Percentiles rank a stretch among this genome's conserved stretches.
Evolutionary conservation across 331 rosid species (phyloP).

Genomic region (Prunus yedoensis): DNA sequence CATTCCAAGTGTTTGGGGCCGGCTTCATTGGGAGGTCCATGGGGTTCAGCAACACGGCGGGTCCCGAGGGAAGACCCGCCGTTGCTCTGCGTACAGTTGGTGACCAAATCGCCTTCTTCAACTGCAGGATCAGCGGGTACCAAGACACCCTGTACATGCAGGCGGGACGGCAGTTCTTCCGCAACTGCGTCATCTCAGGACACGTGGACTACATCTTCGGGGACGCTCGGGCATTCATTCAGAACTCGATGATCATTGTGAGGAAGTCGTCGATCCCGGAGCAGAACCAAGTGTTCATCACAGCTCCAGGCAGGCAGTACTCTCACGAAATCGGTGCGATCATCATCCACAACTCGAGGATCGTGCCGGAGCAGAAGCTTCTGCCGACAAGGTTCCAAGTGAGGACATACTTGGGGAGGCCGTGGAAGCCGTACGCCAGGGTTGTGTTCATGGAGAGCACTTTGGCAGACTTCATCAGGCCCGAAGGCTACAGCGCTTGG

Average conservation of each 20-base stretch:
- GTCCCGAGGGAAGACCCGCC: slow-evolving; percentile 38
- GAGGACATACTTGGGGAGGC: slow-evolving; percentile 48
- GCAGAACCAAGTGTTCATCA: slow-evolving; percentile 38
- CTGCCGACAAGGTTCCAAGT: slow-evolving; percentile 10
- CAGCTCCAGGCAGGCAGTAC: slow-evolving; percentile 21
- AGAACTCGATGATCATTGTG: slow-evolving; percentile 37
- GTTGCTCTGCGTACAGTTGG: slow-evolving; percentile 47
- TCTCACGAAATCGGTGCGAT: slow-evolving; percentile 21
- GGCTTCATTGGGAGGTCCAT: slow-evolving; percentile 38
- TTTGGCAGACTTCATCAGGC: slow-evolving; percentile 36
- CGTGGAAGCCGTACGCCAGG: slow-evolving; percentile 49
- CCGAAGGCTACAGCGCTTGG: slow-evolving; percentile 44
- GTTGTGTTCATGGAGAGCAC: slow-evolving; percentile 41
- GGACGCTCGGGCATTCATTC: slow-evolving; percentile 29
- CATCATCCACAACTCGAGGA: slow-evolving; percentile 41
- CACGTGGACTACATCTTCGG: slow-evolving; percentile 55
- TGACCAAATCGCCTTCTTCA: slow-evolving; percentile 27
- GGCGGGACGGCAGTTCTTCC: slow-evolving; percentile 37
- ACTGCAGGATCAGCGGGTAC: slow-evolving; percentile 35
- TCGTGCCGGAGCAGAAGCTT: slow-evolving; percentile 31
- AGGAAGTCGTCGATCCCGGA: slow-evolving; percentile 31
- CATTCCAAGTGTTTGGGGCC: neutral
- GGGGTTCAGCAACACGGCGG: slow-evolving; percentile 45
- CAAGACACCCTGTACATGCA: slow-evolving; percentile 50
- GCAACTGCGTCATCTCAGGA: slow-evolving; percentile 47